phyloP scores from a whole-genome alignment of 176 grass and related monocot genomes.

The Urochloa ruziziensis region DNA sequence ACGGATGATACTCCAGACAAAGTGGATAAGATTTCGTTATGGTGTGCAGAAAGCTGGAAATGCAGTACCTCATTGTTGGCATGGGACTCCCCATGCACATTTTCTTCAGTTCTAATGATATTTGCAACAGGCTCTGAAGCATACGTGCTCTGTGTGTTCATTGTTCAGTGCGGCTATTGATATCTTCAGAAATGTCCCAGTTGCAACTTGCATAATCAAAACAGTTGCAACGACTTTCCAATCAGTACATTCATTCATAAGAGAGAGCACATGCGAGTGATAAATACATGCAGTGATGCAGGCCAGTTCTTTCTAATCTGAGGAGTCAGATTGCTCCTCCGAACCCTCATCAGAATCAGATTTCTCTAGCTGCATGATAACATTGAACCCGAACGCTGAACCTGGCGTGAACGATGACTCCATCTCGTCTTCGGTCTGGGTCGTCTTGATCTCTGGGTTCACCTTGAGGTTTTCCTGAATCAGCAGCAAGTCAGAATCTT shows the following conservation, averaged over 20 bases:
- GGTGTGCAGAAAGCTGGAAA: conserved; percentile 10
- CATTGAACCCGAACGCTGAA: conserved; percentile 55
- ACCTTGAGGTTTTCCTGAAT: conserved; percentile 62
- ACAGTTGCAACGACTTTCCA: conserved; percentile 9
- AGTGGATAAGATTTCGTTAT: conserved; percentile 48
- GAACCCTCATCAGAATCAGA: conserved; percentile 27
- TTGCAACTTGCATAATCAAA: conserved; percentile 22
- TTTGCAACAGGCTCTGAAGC: background rate
- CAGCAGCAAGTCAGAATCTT: background rate
- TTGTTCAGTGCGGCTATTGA: background rate
- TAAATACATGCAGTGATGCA: background rate
- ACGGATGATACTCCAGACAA: conserved; percentile 40
- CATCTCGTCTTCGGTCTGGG: conserved; percentile 51
- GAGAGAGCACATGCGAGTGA: background rate
- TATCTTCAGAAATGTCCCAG: conserved; percentile 28
- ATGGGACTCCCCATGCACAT: background rate
- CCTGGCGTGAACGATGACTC: conserved; percentile 57
- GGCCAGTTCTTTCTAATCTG: conserved; percentile 2
- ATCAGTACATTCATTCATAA: conserved; percentile 12
- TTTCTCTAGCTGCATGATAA: conserved; percentile 46
- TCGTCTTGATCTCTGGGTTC: conserved; percentile 57
- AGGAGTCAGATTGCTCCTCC: conserved; percentile 13
- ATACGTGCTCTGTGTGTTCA: background rate
- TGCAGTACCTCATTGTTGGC: conserved; percentile 17
- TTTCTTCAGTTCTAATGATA: conserved; percentile 13